Evolutionary conservation across 352 stramenopile genomes (phyloP), one percentile per base, ranked within the genome.

Genomic region (Globisporangium splendens): DNA sequence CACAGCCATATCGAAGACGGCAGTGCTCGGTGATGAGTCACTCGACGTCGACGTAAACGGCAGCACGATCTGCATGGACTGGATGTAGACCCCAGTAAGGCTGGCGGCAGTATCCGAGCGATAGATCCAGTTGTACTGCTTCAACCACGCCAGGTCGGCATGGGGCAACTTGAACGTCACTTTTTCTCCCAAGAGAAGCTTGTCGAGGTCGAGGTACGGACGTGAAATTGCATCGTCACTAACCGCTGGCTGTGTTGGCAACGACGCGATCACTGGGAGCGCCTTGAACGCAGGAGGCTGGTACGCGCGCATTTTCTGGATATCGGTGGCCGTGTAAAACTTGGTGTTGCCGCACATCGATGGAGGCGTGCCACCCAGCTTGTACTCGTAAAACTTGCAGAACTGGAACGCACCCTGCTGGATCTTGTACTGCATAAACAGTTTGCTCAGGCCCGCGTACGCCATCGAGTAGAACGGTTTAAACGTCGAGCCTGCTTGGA

Each of bases 341-440:
- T 54, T 54, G 49, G 31, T 20, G 31, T 17, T 46, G 5, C 44
- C 51, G 8, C 52, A 60, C 46, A 65, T 65, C 12, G 59, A 56
- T 13, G 59, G 59, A 4, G 59, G 13, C 1, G 38, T 39, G 18
- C 59, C 59, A 17, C 59, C 59, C n/a, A 56, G 21, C 24, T 60
- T 60, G 46, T 65, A 65, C 52, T 60, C 35, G 59, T 65, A 53
- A 38, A 53, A 65, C 22, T 60, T 65, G 59, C 59, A 65, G 41
- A 65, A 65, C 33, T 65, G n/a, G 51, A 56, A 55, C n/a, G 59
- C 59, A 1, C 44, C 59, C 12, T 65, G 39, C n/a, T 65, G 59
- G 22, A 65, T 51, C 20, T 21, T 17, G 38, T 65, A 65, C 51
- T 65, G 35, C 51, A 65, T 59, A 35, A 65, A 59, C 20, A 65